Conservation (phyloP, 176 grass and related monocot genomes). For the Juncus effusus region DNA sequence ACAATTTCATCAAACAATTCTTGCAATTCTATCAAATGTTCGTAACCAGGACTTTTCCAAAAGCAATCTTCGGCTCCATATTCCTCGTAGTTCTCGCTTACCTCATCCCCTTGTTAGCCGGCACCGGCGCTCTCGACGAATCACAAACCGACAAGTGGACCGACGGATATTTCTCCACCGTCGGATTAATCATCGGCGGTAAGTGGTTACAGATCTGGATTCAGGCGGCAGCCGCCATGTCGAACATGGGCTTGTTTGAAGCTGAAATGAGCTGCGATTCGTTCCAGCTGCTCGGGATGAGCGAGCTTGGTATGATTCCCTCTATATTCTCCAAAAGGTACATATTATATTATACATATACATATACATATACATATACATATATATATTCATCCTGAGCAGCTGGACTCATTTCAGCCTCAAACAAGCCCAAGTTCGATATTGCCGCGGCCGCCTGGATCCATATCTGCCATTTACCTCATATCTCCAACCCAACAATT, state of each 20-base stretch:
- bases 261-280: slow-evolving; percentile 98
- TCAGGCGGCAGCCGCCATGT: slow-evolving; percentile 81
- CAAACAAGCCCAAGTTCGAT: background rate
- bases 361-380: background rate
- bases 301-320: slow-evolving; percentile 84
- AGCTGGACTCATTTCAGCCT: background rate
- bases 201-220: slow-evolving; percentile 80
- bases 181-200: slow-evolving; percentile 64
- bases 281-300: slow-evolving; percentile 93
- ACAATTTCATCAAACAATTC: no score
- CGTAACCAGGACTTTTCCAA: slow-evolving; percentile 44
- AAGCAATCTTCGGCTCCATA: slow-evolving; percentile 70
- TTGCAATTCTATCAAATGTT: no score
- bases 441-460: no score
- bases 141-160: slow-evolving; percentile 65
- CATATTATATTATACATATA: background rate
- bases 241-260: slow-evolving; percentile 96
- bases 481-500: no score
- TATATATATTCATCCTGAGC: background rate
- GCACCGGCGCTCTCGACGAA: slow-evolving; percentile 56
- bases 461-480: background rate
- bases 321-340: slow-evolving; percentile 70
- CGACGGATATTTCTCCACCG: slow-evolving; percentile 76
- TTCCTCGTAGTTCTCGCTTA: slow-evolving; percentile 69
- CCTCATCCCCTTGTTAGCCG: slow-evolving; percentile 69